A percentile compares a stretch with the other conserved stretches of the same genome.
Conservation (phyloP, 345 rosid genomes). For the Dimocarpus longan region DNA sequence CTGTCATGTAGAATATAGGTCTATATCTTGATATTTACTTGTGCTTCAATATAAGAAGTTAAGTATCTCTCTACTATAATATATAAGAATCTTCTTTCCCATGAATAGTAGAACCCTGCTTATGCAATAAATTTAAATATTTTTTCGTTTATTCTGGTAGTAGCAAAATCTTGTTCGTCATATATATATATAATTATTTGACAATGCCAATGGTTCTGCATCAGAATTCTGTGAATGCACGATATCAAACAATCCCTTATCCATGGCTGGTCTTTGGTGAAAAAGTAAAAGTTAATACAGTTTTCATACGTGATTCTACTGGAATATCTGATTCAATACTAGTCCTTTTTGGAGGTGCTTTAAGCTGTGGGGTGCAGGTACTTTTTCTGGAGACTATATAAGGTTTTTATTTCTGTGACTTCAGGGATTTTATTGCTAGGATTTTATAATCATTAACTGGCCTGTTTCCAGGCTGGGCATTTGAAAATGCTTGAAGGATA, state of each 20-base stretch:
- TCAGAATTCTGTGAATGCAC: constrained; percentile 97
- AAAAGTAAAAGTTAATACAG: constrained; percentile 89
- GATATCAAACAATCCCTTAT: constrained; percentile 80
- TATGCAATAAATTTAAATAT: not conserved
- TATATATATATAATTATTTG: not conserved
- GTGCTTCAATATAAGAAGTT: not conserved
- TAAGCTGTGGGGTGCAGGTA: constrained; percentile 77
- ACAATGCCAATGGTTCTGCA: constrained; percentile 25
- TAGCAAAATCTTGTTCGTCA: not conserved
- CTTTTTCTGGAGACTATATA: not conserved
- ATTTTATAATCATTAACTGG: constrained; percentile 8
- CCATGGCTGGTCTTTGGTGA: constrained; percentile 99
- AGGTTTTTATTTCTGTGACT: not conserved
- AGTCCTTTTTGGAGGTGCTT: constrained; percentile 84
- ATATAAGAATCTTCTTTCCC: not conserved
- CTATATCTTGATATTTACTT: not conserved
- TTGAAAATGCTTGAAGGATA: constrained; percentile 93
- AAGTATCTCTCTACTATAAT: not conserved
- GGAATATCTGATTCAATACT: constrained; percentile 93
- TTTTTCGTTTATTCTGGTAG: not conserved
- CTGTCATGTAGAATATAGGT: not conserved
- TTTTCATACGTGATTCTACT: constrained; percentile 93
- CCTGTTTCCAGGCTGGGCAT: constrained; percentile 72
- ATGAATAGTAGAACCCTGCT: not conserved
- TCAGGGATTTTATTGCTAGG: not conserved